Percentiles rank a stretch among this genome's conserved stretches.
These are phyloP conservation scores for Xylogone sp. DNA, from an alignment of 2,329 filamentous ascomycete genomes.

Conservation along the genomic window DNA sequence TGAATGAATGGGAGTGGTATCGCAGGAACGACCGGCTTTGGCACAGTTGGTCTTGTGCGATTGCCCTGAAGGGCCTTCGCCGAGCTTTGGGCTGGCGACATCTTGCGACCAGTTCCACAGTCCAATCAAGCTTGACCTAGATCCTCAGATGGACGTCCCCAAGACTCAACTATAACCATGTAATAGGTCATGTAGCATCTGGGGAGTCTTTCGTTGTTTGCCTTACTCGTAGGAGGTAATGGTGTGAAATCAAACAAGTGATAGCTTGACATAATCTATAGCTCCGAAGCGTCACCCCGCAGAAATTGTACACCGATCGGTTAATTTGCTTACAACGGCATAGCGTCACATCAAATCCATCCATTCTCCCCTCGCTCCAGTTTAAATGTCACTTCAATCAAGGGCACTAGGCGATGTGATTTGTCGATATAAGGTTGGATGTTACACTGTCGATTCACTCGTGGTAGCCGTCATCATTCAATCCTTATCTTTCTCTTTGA, in stretches of 20 bases:
- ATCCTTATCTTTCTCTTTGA: too few relatives aligned
- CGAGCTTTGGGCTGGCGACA: conserved; percentile 22
- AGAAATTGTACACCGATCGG: background rate
- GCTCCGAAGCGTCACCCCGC: background rate
- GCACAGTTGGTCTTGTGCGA: conserved; percentile 19
- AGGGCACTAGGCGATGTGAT: background rate
- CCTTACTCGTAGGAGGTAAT: conserved; percentile 3
- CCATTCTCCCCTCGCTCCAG: background rate
- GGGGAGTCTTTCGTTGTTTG: conserved; percentile 23
- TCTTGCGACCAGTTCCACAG: conserved; percentile 9
- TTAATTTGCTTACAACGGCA: background rate
- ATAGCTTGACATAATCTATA: background rate
- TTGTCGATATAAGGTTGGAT: background rate
- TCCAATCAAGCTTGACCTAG: conserved; percentile 1
- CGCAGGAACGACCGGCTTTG: conserved; percentile 25
- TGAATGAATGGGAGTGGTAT: conserved; percentile 29
- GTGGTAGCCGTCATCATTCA: too few relatives aligned
- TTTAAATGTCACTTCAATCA: background rate
- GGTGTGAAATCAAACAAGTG: background rate
- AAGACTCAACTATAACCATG: conserved; percentile 31
- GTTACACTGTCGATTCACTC: background rate
- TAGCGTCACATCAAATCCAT: background rate
- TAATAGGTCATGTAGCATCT: conserved; percentile 28
- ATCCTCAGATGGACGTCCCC: conserved; percentile 27
- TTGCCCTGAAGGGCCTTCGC: conserved; percentile 26